Evolutionary conservation across 768 basidiomycete genomes (phyloP).

Genomic region (Tulasnella sp.): DNA sequence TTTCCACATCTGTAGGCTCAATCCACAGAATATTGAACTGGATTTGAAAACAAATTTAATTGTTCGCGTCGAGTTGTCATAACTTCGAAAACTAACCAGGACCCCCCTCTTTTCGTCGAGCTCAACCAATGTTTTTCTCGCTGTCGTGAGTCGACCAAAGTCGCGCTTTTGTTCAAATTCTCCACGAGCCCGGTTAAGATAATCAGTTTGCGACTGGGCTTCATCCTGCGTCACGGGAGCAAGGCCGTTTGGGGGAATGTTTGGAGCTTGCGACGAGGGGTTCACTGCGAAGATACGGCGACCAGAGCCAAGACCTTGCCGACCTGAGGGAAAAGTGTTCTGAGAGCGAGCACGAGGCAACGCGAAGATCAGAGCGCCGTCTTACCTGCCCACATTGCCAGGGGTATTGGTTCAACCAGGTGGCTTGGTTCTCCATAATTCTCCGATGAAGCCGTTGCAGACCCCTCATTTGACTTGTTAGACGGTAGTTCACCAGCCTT

Average conservation of each 20-base stretch:
- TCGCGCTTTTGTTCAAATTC: constrained; percentile 76
- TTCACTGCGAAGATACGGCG: constrained; percentile 62
- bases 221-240: not conserved
- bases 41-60: constrained; percentile 1
- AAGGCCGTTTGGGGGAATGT: constrained; percentile 42
- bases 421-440: constrained; percentile 38
- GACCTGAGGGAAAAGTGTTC: constrained; percentile 49
- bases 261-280: constrained; percentile 62
- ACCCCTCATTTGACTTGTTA: constrained; percentile 30
- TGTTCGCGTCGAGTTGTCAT: constrained; percentile 23
- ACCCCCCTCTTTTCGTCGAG: constrained; percentile 70
- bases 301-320: constrained; percentile 55
- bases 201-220: constrained; percentile 37
- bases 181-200: constrained; percentile 63
- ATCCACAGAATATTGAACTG: constrained; percentile 84
- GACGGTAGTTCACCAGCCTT: constrained; percentile 28
- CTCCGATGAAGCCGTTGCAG: constrained; percentile 27
- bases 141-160: constrained; percentile 63
- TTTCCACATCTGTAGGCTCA: constrained; percentile 58
- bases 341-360: not conserved
- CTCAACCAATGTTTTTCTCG: constrained; percentile 68
- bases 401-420: constrained; percentile 63
- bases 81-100: constrained; percentile 46
- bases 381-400: constrained; percentile 81
- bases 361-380: constrained; percentile 13